Evolutionary conservation across 192 early-diverging fungal species (phyloP), one percentile per base, ranked within the genome.

Genomic region (Rhizoclosmatium globosum): DNA sequence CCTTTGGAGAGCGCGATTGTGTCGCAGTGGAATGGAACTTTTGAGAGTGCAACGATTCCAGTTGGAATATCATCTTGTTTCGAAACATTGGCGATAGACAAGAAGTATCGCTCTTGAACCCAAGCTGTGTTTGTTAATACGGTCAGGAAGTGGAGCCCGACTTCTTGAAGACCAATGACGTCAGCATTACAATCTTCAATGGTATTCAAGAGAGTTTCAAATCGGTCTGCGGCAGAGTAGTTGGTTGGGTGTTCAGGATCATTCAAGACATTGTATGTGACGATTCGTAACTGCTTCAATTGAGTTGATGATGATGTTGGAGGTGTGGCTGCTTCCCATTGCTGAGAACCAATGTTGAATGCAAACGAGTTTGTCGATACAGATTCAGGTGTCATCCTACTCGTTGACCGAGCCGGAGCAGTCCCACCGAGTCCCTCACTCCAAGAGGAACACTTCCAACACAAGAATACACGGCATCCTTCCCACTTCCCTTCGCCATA

Each of bases 81-180:
- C 3, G 7, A n/a, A 0, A 46, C 59, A 39, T 57, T n/a, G 9
- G 70, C 70, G 0, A 74, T 7, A 1, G 58, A 62, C 0, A 74
- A 31, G 3, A 57, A 47, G 43, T 74, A 62, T 17, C 59, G n/a
- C 2, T 74, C 72, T 3, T 19, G 39, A 3, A 71, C 69, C 69
- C 69, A 71, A 15, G 69, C 17, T 7, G 21, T 6, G 11, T 62
- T 7, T 62, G 9, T 19, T 23, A 66, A 38, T 38, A 76, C 43
- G 23, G 31, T 48, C n/a, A 76, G 41, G 47, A 76, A 76, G 3
- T 4, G 4, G 3, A 11, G 2, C 2, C 47, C 50, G 1, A 76
- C 74, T 67, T 76, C 74, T 76, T 76, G 74, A 9, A 76, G 47
- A 1, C n/a, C 74, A 76, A 76, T 76, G 19, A 76, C 15, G 23